Percentiles rank a stretch among this genome's conserved stretches.
These are phyloP conservation scores for Pugionium cornutum DNA, from an alignment of 345 rosid species.

Conservation along the genomic window DNA sequence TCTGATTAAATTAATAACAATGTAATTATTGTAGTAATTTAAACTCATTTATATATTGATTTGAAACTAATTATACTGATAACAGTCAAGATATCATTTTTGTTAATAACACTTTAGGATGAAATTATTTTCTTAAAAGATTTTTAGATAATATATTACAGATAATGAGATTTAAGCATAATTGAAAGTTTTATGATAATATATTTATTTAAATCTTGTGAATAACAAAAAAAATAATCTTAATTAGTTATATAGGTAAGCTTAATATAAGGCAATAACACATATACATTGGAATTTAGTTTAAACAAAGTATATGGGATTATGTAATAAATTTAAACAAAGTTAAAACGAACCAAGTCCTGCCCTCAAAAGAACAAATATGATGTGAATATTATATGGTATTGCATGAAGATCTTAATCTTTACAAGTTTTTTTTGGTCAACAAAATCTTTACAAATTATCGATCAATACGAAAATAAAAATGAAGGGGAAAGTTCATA, in stretches of 20 bases:
- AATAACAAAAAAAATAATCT: neutral
- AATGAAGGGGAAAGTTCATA: constrained; percentile 7
- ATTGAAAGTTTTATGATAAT: constrained; percentile 7
- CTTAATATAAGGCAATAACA: constrained; percentile 6
- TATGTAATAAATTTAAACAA: neutral
- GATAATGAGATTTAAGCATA: constrained; percentile 4
- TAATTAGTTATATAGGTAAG: neutral
- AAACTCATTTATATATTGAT: too few species aligned
- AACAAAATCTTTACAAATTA: constrained; percentile 41
- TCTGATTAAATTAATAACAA: too few species aligned
- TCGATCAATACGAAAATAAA: constrained; percentile 22
- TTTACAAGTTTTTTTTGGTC: too few species aligned
- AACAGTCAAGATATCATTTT: too few species aligned
- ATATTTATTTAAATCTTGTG: neutral
- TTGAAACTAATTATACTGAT: too few species aligned
- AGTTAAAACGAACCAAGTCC: neutral
- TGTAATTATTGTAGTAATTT: too few species aligned
- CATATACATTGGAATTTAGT: constrained; percentile 35
- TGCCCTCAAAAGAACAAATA: constrained; percentile 30
- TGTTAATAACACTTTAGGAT: too few species aligned
- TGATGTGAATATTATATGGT: constrained; percentile 31
- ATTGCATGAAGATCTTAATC: constrained; percentile 21
- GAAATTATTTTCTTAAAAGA: too few species aligned
- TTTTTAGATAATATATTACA: too few species aligned
- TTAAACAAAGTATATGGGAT: constrained; percentile 26